phyloP scores from a whole-genome alignment of 108 stramenopile genomes.

The Nannochloropsis oceanica region DNA sequence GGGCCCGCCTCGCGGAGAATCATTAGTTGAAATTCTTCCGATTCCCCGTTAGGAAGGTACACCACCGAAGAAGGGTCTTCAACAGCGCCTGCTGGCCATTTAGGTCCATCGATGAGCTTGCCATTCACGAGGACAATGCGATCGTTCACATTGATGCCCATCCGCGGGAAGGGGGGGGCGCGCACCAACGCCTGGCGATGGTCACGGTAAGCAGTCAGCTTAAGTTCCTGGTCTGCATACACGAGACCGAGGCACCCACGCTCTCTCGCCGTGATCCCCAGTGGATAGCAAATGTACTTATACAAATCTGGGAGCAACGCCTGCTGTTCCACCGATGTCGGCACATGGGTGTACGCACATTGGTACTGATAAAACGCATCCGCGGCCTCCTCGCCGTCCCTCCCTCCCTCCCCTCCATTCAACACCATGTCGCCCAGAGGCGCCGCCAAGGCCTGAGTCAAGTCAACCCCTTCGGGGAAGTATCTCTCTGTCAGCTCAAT shows the following conservation, averaged over 20 bases:
- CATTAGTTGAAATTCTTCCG: background rate
- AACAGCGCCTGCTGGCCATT: background rate
- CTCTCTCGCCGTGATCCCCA: background rate
- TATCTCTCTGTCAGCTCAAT: background rate
- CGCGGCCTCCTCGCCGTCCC: background rate
- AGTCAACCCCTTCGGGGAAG: background rate
- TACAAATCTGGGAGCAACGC: background rate
- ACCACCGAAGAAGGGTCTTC: background rate
- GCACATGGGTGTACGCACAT: background rate
- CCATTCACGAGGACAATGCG: background rate
- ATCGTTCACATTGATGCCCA: background rate
- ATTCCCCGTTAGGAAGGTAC: background rate
- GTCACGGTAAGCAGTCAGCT: background rate
- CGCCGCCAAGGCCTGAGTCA: background rate
- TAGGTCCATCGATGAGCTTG: background rate
- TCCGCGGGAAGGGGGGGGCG: background rate
- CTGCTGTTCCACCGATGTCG: background rate
- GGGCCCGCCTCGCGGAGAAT: background rate
- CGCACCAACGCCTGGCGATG: background rate
- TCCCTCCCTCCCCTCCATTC: background rate
- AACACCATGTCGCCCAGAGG: background rate
- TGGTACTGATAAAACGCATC: background rate
- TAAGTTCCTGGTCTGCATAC: background rate
- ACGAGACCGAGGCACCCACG: background rate
- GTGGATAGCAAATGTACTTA: background rate